Evolutionary conservation across 257 asterid species (phyloP), one percentile per base, ranked within the genome.

Genomic region (Salvia miltiorrhiza): DNA sequence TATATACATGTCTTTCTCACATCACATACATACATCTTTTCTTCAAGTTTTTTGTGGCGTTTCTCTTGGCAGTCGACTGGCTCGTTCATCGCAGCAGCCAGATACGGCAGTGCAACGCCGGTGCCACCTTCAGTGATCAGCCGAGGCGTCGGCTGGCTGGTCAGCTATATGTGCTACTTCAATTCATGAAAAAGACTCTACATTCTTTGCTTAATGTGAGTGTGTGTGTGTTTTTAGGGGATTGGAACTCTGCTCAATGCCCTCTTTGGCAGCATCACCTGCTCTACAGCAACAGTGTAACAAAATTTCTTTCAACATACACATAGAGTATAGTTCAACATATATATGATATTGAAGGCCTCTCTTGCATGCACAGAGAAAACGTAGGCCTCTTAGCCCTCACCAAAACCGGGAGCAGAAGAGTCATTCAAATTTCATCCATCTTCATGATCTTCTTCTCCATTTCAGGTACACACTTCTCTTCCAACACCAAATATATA

Each of bases 81-180:
- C 24, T 81, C 92, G 19, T 92, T 84, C 58, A 82, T 86, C 70
- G 96, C 96, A 73, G 83, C 98, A 40, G 94, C 96, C 5, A 81
- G 98, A 81, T 89, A 81, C 69, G 95, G 95, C 33, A 89, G 96
- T 47, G 97, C 96, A 41, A 89, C 96, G 37, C 97, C 94, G 7
- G 85, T 87, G 39, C 96, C 98, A 32, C 96, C 98, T 66, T 86
- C 97, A 33, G 85, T 92, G 17, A 75, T 89, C 56, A 74, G 98
- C 57, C 92, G 98, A 10, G 96, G 96, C 4, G 76, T 87, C 6
- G 96, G 92, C 43, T 92, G 98, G 98, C 81, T 92, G 84, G 98
- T 89, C 61, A 59, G 77, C 65, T 5, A 56, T 33, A 14, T n/a
- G 10, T 30, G 14, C 64, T 58, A 32, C 5, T 30, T 20, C 9